Conservation (phyloP, 108 stramenopile species). For the Cyclotella choctawhatcheeana region DNA sequence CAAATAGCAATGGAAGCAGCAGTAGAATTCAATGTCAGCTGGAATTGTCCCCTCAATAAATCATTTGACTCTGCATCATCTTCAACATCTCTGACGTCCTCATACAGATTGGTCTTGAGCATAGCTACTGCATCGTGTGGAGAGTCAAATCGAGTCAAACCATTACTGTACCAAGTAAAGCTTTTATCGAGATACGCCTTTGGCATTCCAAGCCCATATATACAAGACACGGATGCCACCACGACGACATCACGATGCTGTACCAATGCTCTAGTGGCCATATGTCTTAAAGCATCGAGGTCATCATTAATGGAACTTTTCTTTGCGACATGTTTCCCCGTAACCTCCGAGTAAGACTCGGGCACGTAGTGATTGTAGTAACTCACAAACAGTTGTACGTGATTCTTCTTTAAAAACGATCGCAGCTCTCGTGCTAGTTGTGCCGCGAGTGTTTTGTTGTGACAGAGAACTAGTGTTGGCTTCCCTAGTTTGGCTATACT, state of each 20-base stretch:
- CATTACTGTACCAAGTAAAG: not conserved
- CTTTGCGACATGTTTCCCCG: slow-evolving; percentile 73
- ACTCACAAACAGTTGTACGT: slow-evolving; percentile 75
- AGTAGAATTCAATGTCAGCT: not conserved
- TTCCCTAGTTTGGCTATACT: slow-evolving; percentile 51
- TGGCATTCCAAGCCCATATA: slow-evolving; percentile 75
- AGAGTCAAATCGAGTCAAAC: not conserved
- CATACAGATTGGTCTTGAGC: not conserved
- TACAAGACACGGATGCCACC: slow-evolving; percentile 79
- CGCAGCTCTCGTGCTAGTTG: slow-evolving; percentile 78
- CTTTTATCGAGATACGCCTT: not conserved
- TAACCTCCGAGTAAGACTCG: slow-evolving; percentile 63
- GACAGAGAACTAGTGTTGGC: slow-evolving; percentile 79
- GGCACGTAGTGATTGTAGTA: slow-evolving; percentile 83
- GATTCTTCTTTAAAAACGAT: slow-evolving; percentile 56
- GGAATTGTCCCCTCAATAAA: not conserved
- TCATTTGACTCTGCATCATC: not conserved
- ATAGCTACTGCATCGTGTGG: not conserved
- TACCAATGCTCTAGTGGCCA: slow-evolving; percentile 70
- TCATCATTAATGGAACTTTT: slow-evolving; percentile 70
- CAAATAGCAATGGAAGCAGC: slow-evolving; percentile 32
- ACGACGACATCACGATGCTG: slow-evolving; percentile 73
- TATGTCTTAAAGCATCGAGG: slow-evolving; percentile 73
- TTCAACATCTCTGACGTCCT: not conserved
- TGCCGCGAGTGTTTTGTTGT: slow-evolving; percentile 86